phyloP scores from a whole-genome alignment of 805 yeast species.

The Torulaspora quercuum region DNA sequence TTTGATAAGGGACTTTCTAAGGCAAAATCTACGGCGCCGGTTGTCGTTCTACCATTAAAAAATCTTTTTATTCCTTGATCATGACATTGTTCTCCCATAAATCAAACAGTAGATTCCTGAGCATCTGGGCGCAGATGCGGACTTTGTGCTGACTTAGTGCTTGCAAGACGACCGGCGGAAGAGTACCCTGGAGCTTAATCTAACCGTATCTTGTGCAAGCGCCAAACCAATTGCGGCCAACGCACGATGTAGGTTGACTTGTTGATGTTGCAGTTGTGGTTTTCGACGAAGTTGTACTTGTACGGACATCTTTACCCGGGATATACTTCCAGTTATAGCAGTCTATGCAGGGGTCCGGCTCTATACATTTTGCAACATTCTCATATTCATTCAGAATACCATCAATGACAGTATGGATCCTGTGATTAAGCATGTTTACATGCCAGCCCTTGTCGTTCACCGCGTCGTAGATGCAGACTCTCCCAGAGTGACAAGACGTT shows the following conservation, averaged over 20 bases:
- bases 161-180: conserved; percentile 5
- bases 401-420: conserved; percentile 87
- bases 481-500: conserved; percentile 89
- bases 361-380: conserved; percentile 67
- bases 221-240: conserved; percentile 38
- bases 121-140: too few relatives aligned
- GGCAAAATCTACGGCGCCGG: too few relatives aligned
- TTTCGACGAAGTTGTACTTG: conserved; percentile 17
- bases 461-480: conserved; percentile 81
- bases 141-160: too few relatives aligned
- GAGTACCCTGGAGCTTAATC: not conserved
- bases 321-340: conserved; percentile 87
- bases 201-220: conserved; percentile 33
- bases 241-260: conserved; percentile 27
- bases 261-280: conserved; percentile 22
- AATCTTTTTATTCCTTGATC: too few relatives aligned
- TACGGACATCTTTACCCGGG: conserved; percentile 40
- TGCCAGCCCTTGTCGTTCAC: conserved; percentile 90
- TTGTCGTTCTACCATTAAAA: too few relatives aligned
- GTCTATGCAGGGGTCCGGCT: conserved; percentile 81
- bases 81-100: too few relatives aligned
- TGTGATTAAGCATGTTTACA: conserved; percentile 80
- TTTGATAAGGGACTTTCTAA: too few relatives aligned
- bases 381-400: conserved; percentile 70
- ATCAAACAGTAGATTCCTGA: too few relatives aligned